These are phyloP conservation scores for Ceratocystis alfenasii DNA, from an alignment of 2,329 filamentous ascomycete genomes.

Conservation along the genomic window DNA sequence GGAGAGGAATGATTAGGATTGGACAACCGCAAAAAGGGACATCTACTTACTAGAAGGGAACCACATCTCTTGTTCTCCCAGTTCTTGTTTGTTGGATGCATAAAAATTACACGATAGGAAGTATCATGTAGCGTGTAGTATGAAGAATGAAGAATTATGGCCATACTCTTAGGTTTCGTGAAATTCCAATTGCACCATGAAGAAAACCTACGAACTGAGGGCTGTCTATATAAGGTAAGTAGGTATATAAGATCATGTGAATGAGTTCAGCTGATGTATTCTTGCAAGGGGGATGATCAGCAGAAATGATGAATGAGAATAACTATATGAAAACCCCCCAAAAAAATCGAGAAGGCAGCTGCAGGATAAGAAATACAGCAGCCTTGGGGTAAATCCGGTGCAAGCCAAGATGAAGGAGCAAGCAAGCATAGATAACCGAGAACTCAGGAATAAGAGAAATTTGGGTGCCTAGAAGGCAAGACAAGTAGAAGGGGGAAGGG, in stretches of 20 bases:
- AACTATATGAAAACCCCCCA: background rate
- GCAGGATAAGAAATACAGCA: background rate
- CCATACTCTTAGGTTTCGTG: conserved; percentile 8
- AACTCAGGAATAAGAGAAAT: background rate
- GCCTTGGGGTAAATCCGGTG: background rate
- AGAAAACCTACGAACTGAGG: background rate
- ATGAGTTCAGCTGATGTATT: background rate
- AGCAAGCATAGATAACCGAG: background rate
- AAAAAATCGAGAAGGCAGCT: background rate
- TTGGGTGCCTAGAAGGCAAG: background rate
- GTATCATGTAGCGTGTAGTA: no score
- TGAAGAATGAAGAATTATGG: conserved; percentile 16
- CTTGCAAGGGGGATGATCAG: background rate
- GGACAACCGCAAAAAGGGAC: background rate
- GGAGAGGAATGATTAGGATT: background rate
- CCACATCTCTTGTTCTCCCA: background rate
- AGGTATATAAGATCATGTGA: background rate
- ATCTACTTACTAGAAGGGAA: background rate
- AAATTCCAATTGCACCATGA: background rate
- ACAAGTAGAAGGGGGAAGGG: background rate
- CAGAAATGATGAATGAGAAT: no score
- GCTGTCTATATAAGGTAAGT: background rate
- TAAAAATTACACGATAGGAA: conserved; percentile 11
- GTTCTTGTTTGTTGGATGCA: conserved; percentile 5
- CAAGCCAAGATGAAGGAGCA: background rate